Conservation (phyloP, 2,329 filamentous ascomycete genomes). For the Neopestalotiopsis rosae region DNA sequence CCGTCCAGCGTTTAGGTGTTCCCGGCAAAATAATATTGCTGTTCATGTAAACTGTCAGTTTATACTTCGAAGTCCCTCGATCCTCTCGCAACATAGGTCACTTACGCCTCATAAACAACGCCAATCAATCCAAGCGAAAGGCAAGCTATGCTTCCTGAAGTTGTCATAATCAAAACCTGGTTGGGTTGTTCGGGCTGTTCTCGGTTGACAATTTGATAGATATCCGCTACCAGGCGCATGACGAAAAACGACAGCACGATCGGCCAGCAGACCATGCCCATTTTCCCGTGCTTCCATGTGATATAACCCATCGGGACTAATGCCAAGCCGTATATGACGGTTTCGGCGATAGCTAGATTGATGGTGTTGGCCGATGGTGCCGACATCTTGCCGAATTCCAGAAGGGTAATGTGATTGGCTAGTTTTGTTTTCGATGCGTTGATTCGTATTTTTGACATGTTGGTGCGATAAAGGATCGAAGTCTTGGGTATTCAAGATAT, state of each 20-base stretch:
- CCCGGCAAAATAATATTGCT: neutral
- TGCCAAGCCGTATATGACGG: neutral
- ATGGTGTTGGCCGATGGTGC: neutral
- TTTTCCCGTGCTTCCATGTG: constrained; percentile 8
- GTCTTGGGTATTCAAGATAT: neutral
- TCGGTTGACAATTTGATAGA: neutral
- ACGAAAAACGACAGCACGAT: neutral
- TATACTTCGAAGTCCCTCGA: neutral
- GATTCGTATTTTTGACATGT: neutral
- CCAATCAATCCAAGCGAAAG: neutral
- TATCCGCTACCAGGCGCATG: constrained; percentile 4
- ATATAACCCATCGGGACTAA: neutral
- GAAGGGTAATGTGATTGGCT: neutral
- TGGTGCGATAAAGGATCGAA: neutral
- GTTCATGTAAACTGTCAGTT: neutral
- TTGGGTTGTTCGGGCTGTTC: neutral
- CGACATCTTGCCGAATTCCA: neutral
- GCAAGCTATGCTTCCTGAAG: neutral
- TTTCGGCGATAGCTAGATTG: constrained; percentile 1
- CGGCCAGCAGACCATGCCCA: constrained; percentile 5
- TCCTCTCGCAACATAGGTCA: neutral
- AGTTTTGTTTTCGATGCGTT: neutral
- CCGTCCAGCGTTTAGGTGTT: neutral
- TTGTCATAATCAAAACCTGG: neutral
- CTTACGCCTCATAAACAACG: neutral